phyloP scores from a whole-genome alignment of 1,139 yeast genomes.

The Waltiozyma sp. region DNA sequence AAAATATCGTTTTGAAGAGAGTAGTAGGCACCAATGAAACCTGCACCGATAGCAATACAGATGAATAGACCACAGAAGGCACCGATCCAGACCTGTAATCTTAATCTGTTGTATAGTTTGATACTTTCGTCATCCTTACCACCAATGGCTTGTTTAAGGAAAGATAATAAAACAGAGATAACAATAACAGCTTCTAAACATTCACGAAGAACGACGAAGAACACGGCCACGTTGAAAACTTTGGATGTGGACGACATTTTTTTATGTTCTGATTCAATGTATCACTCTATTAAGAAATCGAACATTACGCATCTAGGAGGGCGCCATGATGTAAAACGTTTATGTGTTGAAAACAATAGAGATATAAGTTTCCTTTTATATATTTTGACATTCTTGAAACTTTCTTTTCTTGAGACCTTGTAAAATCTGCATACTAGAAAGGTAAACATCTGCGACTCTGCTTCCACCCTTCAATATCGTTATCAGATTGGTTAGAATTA shows the following conservation, averaged over 20 bases:
- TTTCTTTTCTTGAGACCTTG: too few species aligned
- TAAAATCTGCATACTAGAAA: too few species aligned
- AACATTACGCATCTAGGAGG: too few species aligned
- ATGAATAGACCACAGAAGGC: constrained; percentile 59
- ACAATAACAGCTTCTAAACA: constrained; percentile 81
- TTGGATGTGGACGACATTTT: constrained; percentile 16
- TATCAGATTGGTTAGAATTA: not conserved
- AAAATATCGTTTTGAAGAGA: constrained; percentile 70
- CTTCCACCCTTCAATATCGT: too few species aligned
- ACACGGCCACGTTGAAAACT: constrained; percentile 41
- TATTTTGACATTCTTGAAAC: not conserved
- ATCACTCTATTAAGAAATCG: too few species aligned
- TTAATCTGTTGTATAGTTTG: constrained; percentile 29
- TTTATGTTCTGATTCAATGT: not conserved
- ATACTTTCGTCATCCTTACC: constrained; percentile 5
- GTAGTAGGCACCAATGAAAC: constrained; percentile 68
- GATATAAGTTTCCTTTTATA: not conserved
- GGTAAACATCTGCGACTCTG: too few species aligned
- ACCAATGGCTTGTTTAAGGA: constrained; percentile 50
- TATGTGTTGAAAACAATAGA: not conserved
- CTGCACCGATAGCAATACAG: constrained; percentile 68
- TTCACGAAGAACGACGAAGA: constrained; percentile 80
- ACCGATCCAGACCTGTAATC: constrained; percentile 77
- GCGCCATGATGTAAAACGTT: not conserved
- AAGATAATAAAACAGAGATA: constrained; percentile 74